Conservation (phyloP, 2,329 filamentous ascomycete species). For the Chaetomium sp. region DNA sequence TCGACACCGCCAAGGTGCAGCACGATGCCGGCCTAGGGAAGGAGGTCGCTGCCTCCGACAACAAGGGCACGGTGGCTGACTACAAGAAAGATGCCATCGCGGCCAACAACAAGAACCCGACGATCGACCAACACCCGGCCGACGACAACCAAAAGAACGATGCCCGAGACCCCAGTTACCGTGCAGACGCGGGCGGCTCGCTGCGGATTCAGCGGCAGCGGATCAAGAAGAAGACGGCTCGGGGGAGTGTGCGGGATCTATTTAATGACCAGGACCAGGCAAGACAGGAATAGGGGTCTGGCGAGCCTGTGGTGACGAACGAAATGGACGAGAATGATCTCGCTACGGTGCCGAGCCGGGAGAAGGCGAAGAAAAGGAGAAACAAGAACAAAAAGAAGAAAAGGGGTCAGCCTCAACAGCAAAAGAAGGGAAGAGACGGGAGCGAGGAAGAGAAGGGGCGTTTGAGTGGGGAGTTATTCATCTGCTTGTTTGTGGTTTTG, state of each 20-base stretch:
- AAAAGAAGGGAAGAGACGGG: neutral
- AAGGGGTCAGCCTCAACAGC: neutral
- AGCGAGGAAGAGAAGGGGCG: neutral
- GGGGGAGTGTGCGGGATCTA: conserved; percentile 7
- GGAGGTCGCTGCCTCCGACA: neutral
- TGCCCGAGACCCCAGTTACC: conserved; percentile 29
- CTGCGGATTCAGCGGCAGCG: conserved; percentile 34
- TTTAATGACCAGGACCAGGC: conserved; percentile 6
- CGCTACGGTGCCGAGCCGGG: no score
- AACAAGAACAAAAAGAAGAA: neutral
- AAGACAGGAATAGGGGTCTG: conserved; percentile 8
- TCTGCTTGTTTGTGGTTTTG: neutral
- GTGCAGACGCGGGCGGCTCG: conserved; percentile 41
- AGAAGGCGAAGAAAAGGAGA: neutral
- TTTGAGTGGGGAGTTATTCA: neutral
- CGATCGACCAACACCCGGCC: neutral
- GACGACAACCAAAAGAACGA: neutral
- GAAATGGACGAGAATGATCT: neutral
- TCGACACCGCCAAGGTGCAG: neutral
- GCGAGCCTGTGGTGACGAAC: conserved; percentile 1
- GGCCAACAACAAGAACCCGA: neutral
- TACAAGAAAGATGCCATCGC: neutral
- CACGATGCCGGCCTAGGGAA: neutral
- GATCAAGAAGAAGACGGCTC: neutral
- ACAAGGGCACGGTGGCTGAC: neutral